Conservation (phyloP, 495 filamentous ascomycete species). For the Entonaema liquescens region DNA sequence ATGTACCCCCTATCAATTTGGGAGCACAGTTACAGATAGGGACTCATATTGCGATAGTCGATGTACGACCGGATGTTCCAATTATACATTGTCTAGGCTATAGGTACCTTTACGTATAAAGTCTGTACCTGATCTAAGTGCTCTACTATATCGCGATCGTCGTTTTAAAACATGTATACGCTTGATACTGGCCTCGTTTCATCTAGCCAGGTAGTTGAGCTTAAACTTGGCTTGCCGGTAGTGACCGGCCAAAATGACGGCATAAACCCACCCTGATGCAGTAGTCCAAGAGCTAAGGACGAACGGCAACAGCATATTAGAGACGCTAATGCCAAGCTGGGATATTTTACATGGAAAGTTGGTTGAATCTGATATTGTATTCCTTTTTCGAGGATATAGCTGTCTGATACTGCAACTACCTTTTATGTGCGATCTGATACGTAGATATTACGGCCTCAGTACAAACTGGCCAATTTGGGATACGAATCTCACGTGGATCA, state of each 20-base stretch:
- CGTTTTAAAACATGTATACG: not conserved
- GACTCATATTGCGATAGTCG: not conserved
- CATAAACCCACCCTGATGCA: constrained; percentile 24
- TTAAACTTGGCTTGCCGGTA: constrained; percentile 34
- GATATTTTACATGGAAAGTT: not conserved
- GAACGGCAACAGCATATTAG: not conserved
- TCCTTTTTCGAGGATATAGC: not conserved
- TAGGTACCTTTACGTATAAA: too few relatives aligned
- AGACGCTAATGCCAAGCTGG: not conserved
- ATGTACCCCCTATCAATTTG: not conserved
- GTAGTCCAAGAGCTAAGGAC: constrained; percentile 9
- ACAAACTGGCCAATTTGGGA: not conserved
- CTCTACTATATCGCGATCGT: not conserved
- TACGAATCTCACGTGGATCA: not conserved
- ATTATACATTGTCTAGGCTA: too few relatives aligned
- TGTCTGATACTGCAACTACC: not conserved
- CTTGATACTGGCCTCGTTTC: not conserved
- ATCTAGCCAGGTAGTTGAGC: constrained; percentile 2
- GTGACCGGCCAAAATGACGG: constrained; percentile 29
- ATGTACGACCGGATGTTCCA: too few relatives aligned
- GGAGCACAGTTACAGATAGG: not conserved
- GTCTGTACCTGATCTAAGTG: too few relatives aligned
- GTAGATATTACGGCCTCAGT: not conserved
- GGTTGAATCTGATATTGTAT: not conserved
- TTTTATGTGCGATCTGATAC: not conserved